Conservation (phyloP, 805 yeast species). For the Candida caryicola region DNA sequence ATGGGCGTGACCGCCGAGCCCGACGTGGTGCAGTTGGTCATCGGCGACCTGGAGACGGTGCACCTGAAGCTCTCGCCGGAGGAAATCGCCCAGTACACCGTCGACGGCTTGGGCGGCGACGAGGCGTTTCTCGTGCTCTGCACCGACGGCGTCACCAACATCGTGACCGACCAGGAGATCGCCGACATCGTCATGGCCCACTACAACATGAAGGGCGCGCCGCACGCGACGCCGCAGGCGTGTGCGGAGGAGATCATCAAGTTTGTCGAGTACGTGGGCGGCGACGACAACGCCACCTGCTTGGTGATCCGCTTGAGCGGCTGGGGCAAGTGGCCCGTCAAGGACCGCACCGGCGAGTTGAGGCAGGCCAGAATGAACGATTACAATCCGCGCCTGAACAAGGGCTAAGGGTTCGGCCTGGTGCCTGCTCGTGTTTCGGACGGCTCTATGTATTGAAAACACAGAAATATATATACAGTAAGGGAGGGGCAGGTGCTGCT, state of each 20-base stretch:
- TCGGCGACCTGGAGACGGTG: slow-evolving; percentile 51
- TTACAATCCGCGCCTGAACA: slow-evolving; percentile 31
- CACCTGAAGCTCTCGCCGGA: slow-evolving; percentile 36
- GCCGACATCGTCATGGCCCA: slow-evolving; percentile 81
- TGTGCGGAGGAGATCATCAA: slow-evolving; percentile 84
- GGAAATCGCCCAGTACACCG: slow-evolving; percentile 34
- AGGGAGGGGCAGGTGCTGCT: slow-evolving; percentile 5
- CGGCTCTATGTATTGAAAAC: no score
- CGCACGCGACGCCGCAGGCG: slow-evolving; percentile 74
- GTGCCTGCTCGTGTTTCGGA: no score
- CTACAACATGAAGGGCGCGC: slow-evolving; percentile 58
- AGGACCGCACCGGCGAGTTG: slow-evolving; percentile 77
- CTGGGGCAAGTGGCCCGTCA: slow-evolving; percentile 91
- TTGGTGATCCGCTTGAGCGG: slow-evolving; percentile 74
- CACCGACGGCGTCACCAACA: slow-evolving; percentile 84
- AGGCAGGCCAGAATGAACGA: slow-evolving; percentile 68
- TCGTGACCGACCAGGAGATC: slow-evolving; percentile 83
- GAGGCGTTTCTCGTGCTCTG: slow-evolving; percentile 82
- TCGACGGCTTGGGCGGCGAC: slow-evolving; percentile 66
- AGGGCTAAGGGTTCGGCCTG: slow-evolving; percentile 6
- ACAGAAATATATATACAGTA: not conserved
- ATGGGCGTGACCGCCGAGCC: slow-evolving; percentile 93
- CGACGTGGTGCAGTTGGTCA: slow-evolving; percentile 64
- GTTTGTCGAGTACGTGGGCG: slow-evolving; percentile 82
- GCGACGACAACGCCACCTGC: slow-evolving; percentile 96